Conservation (phyloP, 306 rosid genomes). For the Mimosa pudica region DNA sequence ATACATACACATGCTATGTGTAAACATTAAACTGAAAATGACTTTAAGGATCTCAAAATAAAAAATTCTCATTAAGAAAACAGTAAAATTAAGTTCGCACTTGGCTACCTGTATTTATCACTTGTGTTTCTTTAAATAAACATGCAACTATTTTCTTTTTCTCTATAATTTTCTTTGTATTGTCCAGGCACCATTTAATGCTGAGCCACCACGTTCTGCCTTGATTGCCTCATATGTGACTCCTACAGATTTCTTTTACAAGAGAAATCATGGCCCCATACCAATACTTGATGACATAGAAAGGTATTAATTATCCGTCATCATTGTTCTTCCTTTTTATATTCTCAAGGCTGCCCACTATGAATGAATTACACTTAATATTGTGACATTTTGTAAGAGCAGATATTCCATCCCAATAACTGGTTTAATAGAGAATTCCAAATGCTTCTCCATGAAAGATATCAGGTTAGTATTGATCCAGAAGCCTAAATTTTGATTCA, state of each 20-base stretch:
- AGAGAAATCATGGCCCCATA: slow-evolving; percentile 92
- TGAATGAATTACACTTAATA: not conserved
- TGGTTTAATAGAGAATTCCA: slow-evolving; percentile 64
- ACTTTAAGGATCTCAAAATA: not conserved
- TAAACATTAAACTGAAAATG: not conserved
- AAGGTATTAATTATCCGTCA: slow-evolving; percentile 44
- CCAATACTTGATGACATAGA: slow-evolving; percentile 69
- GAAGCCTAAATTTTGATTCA: not conserved
- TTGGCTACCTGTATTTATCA: not conserved
- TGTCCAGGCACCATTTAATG: slow-evolving; percentile 74
- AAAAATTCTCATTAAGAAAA: not conserved
- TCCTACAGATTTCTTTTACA: slow-evolving; percentile 80
- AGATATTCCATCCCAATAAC: slow-evolving; percentile 68
- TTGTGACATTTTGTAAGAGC: slow-evolving; percentile 28
- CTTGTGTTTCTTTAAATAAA: not conserved
- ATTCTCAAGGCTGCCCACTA: slow-evolving; percentile 6
- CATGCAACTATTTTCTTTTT: not conserved
- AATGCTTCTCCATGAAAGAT: slow-evolving; percentile 68
- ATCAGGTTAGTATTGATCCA: slow-evolving; percentile 58
- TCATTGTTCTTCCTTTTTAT: not conserved
- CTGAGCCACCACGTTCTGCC: slow-evolving; percentile 78
- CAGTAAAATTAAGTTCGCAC: not conserved
- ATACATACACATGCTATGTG: not conserved
- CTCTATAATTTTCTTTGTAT: not conserved
- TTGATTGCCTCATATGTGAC: slow-evolving; percentile 70